phyloP scores from a whole-genome alignment of 2,329 filamentous ascomycete genomes.

The Huntiella moniliformis region DNA sequence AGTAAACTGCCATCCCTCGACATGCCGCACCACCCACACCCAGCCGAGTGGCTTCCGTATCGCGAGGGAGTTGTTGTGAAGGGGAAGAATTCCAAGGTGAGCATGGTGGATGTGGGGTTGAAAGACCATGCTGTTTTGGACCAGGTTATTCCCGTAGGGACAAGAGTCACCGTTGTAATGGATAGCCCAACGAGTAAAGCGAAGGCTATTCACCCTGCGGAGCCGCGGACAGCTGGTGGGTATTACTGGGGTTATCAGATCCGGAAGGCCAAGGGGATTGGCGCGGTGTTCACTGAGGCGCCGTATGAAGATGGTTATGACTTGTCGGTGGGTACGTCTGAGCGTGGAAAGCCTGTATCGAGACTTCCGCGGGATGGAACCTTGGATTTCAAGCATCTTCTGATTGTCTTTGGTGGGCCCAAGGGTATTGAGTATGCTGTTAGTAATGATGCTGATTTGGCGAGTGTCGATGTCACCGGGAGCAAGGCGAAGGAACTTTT shows the following conservation, averaged over 20 bases:
- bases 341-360: conserved; percentile 43
- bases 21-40: conserved; percentile 66
- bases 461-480: conserved; percentile 42
- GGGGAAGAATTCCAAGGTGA: conserved; percentile 25
- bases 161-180: conserved; percentile 56
- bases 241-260: conserved; percentile 78
- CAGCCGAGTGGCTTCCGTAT: conserved; percentile 60
- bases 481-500: conserved; percentile 52
- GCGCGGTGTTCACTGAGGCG: conserved; percentile 58
- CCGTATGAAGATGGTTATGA: conserved; percentile 64
- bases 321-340: conserved; percentile 64
- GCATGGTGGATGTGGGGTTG: conserved; percentile 39
- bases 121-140: conserved; percentile 36
- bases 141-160: conserved; percentile 46
- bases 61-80: conserved; percentile 53
- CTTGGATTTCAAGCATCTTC: conserved; percentile 43
- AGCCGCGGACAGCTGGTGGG: conserved; percentile 54
- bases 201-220: conserved; percentile 37
- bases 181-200: conserved; percentile 30
- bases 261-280: conserved; percentile 46
- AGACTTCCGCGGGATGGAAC: conserved; percentile 22
- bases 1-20: conserved; percentile 60
- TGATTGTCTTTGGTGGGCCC: conserved; percentile 67
- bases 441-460: conserved; percentile 36
- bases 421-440: conserved; percentile 62